phyloP scores from a whole-genome alignment of 108 stramenopile species.

The Nitzschia palea region DNA sequence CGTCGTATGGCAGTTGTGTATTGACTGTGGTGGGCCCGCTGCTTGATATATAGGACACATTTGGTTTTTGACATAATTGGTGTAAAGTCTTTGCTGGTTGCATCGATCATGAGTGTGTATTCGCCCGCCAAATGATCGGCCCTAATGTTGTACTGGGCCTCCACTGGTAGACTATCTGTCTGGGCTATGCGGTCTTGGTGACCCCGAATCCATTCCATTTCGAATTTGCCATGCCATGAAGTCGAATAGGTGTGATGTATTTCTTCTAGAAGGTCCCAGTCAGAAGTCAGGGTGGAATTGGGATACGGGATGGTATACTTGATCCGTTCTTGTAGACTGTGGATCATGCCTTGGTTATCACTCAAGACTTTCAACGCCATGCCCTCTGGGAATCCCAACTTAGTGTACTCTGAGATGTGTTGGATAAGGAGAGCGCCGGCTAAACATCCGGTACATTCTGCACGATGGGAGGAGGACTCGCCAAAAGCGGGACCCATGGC shows the following conservation, averaged over 20 bases:
- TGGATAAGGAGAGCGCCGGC: not conserved
- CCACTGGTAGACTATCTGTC: not conserved
- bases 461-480: not conserved
- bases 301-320: not conserved
- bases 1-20: not conserved
- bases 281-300: not conserved
- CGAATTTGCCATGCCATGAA: not conserved
- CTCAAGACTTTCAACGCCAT: not conserved
- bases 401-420: not conserved
- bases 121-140: not conserved
- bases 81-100: not conserved
- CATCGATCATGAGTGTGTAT: not conserved
- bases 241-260: not conserved
- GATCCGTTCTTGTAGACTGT: not conserved
- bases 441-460: not conserved
- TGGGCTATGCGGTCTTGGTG: not conserved
- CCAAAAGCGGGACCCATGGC: not conserved
- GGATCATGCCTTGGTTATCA: not conserved
- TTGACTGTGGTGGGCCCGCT: not conserved
- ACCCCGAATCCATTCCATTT: not conserved
- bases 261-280: not conserved
- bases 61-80: not conserved
- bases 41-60: not conserved
- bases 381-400: not conserved
- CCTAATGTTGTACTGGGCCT: not conserved